Evolutionary conservation across 176 grass and related monocot genomes (phyloP).

Genomic region (Oryza longistaminata): DNA sequence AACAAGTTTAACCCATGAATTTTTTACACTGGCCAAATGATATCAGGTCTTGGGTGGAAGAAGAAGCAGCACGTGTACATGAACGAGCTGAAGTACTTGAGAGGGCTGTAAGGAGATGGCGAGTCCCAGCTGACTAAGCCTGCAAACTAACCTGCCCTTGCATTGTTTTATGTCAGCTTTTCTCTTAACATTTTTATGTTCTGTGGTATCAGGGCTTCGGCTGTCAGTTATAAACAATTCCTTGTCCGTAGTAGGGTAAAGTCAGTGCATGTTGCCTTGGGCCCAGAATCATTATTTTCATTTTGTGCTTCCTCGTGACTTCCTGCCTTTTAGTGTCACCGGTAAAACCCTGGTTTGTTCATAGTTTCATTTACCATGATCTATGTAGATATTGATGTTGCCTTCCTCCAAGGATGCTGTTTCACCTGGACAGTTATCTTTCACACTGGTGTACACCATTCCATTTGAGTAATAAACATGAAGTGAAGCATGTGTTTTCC

Average conservation of each 20-base stretch:
- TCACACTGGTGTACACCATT: neutral
- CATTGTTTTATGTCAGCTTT: constrained; percentile 3
- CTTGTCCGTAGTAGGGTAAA: neutral
- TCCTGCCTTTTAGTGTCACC: neutral
- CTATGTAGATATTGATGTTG: neutral
- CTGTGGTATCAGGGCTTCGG: neutral
- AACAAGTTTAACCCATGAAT: no score
- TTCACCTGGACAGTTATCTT: neutral
- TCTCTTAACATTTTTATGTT: neutral
- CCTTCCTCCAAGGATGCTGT: neutral
- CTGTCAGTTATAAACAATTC: neutral
- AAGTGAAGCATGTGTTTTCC: neutral
- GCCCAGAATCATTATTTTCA: neutral
- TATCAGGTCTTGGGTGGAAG: constrained; percentile 67
- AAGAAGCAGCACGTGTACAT: constrained; percentile 47
- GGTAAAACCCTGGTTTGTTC: neutral
- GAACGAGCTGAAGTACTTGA: constrained; percentile 43
- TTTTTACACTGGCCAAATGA: neutral
- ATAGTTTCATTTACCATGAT: neutral
- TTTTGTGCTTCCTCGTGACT: neutral
- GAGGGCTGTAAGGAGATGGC: constrained; percentile 67
- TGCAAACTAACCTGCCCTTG: neutral
- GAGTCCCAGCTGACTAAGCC: constrained; percentile 36
- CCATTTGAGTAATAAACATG: neutral
- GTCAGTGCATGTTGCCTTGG: neutral